Evolutionary conservation across 257 asterid genomes (phyloP), one percentile per base, ranked within the genome.

Genomic region (Lycium ferocissimum): DNA sequence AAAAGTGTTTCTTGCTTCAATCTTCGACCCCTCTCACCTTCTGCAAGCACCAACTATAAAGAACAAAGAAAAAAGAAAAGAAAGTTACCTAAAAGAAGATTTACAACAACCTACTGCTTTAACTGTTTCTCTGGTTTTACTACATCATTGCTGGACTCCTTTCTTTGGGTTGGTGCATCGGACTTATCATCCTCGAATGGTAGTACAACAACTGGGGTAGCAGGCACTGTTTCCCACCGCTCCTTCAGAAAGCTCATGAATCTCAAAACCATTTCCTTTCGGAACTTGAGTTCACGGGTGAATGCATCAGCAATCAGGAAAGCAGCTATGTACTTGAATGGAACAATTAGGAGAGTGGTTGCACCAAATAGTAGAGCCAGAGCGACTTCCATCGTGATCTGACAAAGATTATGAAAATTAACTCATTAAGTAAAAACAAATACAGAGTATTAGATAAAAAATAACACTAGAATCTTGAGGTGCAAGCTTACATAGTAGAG

Each of bases 151-250:
- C 20, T 85, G 14, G 53, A 20, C 51, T 62, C 83, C 69, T 82
- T 87, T 26, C 84, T 87, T 79, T 76, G 84, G 73, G 56, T 14
- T 83, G 72, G 81, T 7, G 84, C 79, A 51, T 81, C 85, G 7
- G 92, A 81, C 73, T 91, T 90, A 84, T 87, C 89, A 63, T 85
- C 89, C 92, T 93, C 91, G 2, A 85, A 91, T 3, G 98, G 99
- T 70, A 93, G 88, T 62, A 97, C 98, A 26, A 91, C 94, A 49
- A 97, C 99, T 9, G 98, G 97, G 72, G 98, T 91, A 47, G 97
- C 99, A 1, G 99, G 99, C 72, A 97, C 92, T 1, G 93, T 87
- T 53, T 92, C 93, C 99, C 99, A 97, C 2, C 98, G 94, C 80
- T 97, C 99, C 79, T 93, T 95, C 72, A 97, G 86, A 65, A 95